Evolutionary conservation across 2,329 filamentous ascomycete genomes (phyloP).

Genomic region (Pseudogymnoascus sp.): DNA sequence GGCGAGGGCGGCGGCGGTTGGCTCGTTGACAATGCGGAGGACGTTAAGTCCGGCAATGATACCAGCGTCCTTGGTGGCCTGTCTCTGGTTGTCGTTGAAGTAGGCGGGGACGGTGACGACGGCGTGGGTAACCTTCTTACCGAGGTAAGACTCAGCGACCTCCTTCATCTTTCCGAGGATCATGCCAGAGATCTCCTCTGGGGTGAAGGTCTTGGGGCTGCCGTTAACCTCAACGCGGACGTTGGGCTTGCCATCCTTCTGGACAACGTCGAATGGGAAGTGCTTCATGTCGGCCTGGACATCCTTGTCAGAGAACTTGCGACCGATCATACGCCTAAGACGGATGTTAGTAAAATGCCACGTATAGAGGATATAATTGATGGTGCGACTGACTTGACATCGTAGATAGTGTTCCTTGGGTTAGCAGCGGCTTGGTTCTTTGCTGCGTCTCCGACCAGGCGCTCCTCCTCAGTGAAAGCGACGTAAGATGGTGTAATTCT

Average conservation of each 20-base stretch:
- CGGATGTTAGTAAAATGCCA: constrained; percentile 27
- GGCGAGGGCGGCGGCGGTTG: constrained; percentile 88
- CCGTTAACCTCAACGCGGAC: constrained; percentile 66
- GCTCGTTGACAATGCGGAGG: constrained; percentile 93
- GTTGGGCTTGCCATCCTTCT: constrained; percentile 83
- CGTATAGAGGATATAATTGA: constrained; percentile 13
- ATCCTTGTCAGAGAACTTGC: constrained; percentile 75
- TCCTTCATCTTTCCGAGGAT: constrained; percentile 80
- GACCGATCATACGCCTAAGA: constrained; percentile 69
- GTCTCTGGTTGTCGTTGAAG: constrained; percentile 97
- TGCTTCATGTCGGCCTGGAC: constrained; percentile 94
- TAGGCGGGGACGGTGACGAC: constrained; percentile 94
- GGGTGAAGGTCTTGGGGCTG: constrained; percentile 63
- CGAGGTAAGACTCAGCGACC: constrained; percentile 68
- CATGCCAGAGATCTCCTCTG: constrained; percentile 75
- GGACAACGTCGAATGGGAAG: constrained; percentile 91
- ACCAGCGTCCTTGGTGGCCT: constrained; percentile 93
- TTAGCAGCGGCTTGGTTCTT: constrained; percentile 90
- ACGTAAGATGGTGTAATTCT: constrained; percentile 93
- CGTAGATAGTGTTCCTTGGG: constrained; percentile 67
- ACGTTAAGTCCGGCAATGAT: constrained; percentile 88
- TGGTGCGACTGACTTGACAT: constrained; percentile 64
- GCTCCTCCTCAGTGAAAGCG: constrained; percentile 93
- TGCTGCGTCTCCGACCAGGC: constrained; percentile 92
- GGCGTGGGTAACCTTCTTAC: constrained; percentile 76